A percentile compares a stretch with the other conserved stretches of the same genome.
phyloP scores from a whole-genome alignment of 495 filamentous ascomycete genomes.

The Bathelium albidoporum region DNA sequence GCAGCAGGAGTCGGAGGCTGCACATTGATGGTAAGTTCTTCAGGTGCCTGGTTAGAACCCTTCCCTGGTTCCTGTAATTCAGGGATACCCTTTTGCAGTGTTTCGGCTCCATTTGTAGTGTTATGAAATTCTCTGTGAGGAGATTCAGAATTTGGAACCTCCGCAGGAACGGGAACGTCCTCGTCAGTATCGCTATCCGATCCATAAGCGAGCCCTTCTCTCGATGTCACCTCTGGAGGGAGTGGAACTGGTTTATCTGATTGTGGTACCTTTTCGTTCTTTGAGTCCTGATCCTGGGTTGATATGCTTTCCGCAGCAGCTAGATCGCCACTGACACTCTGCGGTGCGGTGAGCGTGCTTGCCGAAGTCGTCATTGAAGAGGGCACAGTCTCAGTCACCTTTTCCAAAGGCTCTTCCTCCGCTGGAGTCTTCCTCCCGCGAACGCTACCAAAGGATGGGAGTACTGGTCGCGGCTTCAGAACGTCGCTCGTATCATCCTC shows the following conservation, averaged over 20 bases:
- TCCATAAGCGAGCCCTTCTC: slow-evolving; percentile 47
- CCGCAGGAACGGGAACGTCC: slow-evolving; percentile 5
- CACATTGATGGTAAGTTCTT: slow-evolving; percentile 16
- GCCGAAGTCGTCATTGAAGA: slow-evolving; percentile 22
- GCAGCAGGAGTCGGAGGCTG: slow-evolving; percentile 18
- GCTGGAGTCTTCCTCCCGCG: slow-evolving; percentile 20
- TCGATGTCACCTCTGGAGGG: slow-evolving; percentile 55
- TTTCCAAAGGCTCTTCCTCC: slow-evolving; percentile 20
- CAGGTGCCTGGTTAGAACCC: background rate
- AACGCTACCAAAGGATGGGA: slow-evolving; percentile 80
- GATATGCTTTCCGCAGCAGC: slow-evolving; percentile 50
- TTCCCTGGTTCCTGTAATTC: background rate
- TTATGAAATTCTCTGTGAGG: background rate
- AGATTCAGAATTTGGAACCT: background rate
- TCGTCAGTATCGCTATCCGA: slow-evolving; percentile 32
- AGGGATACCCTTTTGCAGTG: too few species aligned
- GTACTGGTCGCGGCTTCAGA: slow-evolving; percentile 63
- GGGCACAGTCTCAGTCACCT: slow-evolving; percentile 32
- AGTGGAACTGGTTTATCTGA: slow-evolving; percentile 32
- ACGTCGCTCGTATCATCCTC: slow-evolving; percentile 51
- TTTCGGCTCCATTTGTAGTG: background rate
- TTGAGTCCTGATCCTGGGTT: slow-evolving; percentile 39
- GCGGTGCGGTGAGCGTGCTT: slow-evolving; percentile 16
- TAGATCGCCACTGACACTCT: slow-evolving; percentile 54
- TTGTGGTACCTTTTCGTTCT: slow-evolving; percentile 32